Conservation (phyloP, 2,329 filamentous ascomycete species). For the Pestalotiopsis sp. region DNA sequence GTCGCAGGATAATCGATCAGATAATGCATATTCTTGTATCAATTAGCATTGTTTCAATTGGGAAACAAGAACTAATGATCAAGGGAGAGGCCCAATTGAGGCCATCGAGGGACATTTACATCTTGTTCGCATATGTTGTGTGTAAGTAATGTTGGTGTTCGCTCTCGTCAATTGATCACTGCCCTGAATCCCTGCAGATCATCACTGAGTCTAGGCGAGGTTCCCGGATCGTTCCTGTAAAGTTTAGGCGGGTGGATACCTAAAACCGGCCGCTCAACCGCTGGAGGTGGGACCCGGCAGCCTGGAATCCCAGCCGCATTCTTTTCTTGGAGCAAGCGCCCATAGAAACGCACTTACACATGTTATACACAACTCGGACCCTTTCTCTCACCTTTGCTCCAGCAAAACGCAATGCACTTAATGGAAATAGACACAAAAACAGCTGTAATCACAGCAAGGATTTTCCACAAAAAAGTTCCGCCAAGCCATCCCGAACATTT, state of each 20-base stretch:
- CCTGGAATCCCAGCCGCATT: not conserved
- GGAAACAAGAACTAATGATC: no score
- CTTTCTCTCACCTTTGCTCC: not conserved
- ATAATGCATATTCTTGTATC: no score
- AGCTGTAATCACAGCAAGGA: not conserved
- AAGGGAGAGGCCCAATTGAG: no score
- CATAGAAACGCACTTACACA: not conserved
- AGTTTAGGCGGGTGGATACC: not conserved
- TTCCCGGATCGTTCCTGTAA: not conserved
- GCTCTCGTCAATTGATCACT: not conserved
- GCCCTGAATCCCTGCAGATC: not conserved
- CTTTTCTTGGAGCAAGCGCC: not conserved
- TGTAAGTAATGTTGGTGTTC: not conserved
- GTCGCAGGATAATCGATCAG: not conserved
- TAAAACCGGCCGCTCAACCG: not conserved
- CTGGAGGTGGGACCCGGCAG: not conserved
- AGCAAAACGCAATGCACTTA: not conserved
- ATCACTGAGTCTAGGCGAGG: not conserved
- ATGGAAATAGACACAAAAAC: not conserved
- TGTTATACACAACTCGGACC: not conserved
- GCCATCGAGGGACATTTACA: no score
- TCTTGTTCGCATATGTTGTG: not conserved
- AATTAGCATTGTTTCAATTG: no score
- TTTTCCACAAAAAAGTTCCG: constrained; percentile 3
- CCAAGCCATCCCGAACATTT: constrained; percentile 2